Evolutionary conservation across 768 basidiomycete species (phyloP), one percentile per base, ranked within the genome.

Genomic region (Boletus eberwhitei): DNA sequence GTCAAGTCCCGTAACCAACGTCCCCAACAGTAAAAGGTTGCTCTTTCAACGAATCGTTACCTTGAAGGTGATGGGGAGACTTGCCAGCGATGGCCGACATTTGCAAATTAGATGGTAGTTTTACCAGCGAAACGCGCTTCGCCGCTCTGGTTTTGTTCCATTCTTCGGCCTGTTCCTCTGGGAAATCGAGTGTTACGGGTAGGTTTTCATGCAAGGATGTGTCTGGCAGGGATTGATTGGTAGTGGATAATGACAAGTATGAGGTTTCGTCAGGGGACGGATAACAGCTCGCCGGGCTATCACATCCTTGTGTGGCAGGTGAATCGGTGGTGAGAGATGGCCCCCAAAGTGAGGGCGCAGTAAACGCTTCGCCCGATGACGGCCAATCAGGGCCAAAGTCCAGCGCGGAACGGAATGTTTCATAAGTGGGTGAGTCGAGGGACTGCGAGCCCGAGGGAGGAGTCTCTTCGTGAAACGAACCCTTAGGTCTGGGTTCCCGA

Each of bases 61-160:
- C 51, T 50, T 52, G 49, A 41, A 37, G 49, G 29, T 50, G 46
- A 19, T 45, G 42, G 31, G 57, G 55, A 29, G 63, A 36, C 35
- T 58, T 70, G 39, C 61, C 50, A 48, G 61, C 31, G 29, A 68
- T 55, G 31, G 48, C 48, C 11, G 61, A 59, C 47, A 72, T 60
- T 48, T 71, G 69, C 53, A 81, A 65, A 50, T 77, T 73, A 11
- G 87, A 82, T 22, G 90, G 90, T 24, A 92, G 69, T 54, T 81
- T 79, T 41, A 92, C 87, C 40, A 93, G 75, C 11, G 90, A 93
- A 9, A 93, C 92, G 9, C 91, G 86, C 61, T 90, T 88, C 14
- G 89, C 90, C 35, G 86, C 87, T 45, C 86, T 84, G 2, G 92
- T 94, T 68, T 85, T 85, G 71, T 90, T 77, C 92, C 92, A 94